Evolutionary conservation across 768 basidiomycete species (phyloP), one percentile per base, ranked within the genome.

Genomic region (Lactifluus hygrophoroides): DNA sequence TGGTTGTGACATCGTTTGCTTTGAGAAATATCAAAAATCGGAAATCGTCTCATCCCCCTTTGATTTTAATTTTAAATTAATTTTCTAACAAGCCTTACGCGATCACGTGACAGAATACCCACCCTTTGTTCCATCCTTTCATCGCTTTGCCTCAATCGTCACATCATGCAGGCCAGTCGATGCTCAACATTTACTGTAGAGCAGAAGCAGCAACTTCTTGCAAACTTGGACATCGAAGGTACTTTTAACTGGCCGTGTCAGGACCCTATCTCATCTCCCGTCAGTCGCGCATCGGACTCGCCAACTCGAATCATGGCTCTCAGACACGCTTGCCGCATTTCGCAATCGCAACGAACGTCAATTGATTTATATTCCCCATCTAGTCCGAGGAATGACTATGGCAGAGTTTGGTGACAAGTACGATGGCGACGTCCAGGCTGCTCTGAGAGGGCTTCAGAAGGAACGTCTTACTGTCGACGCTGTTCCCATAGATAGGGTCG

Each of bases 151-250:
- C 13, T 14, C 11, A 34, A 16, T 6, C n/a, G 44, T 2, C 25
- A 21, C 2, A 5, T n/a, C 13, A 49, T 49, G 48, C 48, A 34
- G 19, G 2, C n/a, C n/a, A n/a, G n/a, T n/a, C n/a, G n/a, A n/a
- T n/a, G n/a, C n/a, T n/a, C n/a, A n/a, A n/a, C 76, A 63, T 82
- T 76, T 66, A 82, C 77, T 8, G 71, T 75, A 5, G 86, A 89
- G 65, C 87, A 90, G 72, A 90, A 90, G 62, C 74, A 79, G 27
- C 86, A 90, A 61, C 77, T 90, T 2, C 73, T 90, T 40, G 79
- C 79, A 46, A 91, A 91, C 69, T 77, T 91, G 50, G 86, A 90
- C 62, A 81, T 90, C 61, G 89, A 91, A 80, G 85, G 88, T 86
- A 64, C 13, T 71, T 65, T 16, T 53, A 6, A n/a, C 32, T 32